Percentiles rank a stretch among this genome's conserved stretches.
phyloP scores from a whole-genome alignment of 2,329 filamentous ascomycete species.

The Pyrenophora seminiperda region DNA sequence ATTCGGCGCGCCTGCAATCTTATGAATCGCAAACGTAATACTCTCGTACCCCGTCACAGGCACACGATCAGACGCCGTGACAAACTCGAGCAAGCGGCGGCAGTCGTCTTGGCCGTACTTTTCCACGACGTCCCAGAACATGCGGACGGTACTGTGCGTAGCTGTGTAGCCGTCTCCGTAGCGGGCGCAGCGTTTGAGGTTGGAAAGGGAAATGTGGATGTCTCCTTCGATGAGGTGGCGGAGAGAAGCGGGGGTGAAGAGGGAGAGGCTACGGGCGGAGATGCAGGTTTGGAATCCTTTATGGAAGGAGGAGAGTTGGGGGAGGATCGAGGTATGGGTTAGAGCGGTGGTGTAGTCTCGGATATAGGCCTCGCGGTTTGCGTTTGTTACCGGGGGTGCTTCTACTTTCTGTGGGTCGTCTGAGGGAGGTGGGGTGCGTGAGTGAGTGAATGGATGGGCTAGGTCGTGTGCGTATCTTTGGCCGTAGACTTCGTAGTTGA shows the following conservation, averaged over 20 bases:
- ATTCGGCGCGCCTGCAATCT: conserved; percentile 67
- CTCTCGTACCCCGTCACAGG: conserved; percentile 85
- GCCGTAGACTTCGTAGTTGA: conserved; percentile 69
- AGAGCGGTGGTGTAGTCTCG: conserved; percentile 71
- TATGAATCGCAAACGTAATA: conserved; percentile 82
- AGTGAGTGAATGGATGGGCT: conserved; percentile 32
- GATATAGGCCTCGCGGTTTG: conserved; percentile 78
- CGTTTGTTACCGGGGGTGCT: conserved; percentile 76
- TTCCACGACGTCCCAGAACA: conserved; percentile 85
- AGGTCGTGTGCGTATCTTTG: conserved; percentile 61
- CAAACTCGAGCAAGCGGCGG: conserved; percentile 83
- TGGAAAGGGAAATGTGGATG: conserved; percentile 76
- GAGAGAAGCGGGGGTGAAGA: conserved; percentile 57
- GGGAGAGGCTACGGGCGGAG: conserved; percentile 67
- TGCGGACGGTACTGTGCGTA: conserved; percentile 69
- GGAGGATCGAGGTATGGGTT: conserved; percentile 55
- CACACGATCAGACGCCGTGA: conserved; percentile 88
- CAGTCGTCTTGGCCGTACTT: conserved; percentile 71
- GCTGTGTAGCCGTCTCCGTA: conserved; percentile 81
- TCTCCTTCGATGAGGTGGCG: conserved; percentile 80
- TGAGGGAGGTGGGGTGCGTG: not conserved
- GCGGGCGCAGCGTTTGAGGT: conserved; percentile 71
- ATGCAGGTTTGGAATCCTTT: conserved; percentile 80
- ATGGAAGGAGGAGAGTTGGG: conserved; percentile 80
- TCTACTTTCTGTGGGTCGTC: conserved; percentile 46